Percentiles rank a stretch among this genome's conserved stretches.
These are phyloP conservation scores for Spirogloea muscicola DNA, from an alignment of 139 green algal genomes.

Conservation along the genomic window DNA sequence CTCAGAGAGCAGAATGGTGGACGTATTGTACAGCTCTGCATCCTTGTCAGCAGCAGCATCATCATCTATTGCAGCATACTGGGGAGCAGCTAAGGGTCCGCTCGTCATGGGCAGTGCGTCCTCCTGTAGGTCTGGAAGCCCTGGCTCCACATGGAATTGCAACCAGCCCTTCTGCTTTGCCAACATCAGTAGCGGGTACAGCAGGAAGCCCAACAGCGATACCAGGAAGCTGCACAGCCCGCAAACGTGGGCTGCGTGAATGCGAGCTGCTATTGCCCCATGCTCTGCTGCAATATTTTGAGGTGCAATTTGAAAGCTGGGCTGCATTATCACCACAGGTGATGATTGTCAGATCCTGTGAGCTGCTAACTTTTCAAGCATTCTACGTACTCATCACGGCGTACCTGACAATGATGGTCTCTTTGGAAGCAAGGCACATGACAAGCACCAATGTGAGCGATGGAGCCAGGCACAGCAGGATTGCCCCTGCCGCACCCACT, in stretches of 20 bases:
- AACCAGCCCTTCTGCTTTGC: conserved; percentile 24
- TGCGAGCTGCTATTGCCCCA: background rate
- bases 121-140: no score
- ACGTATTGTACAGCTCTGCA: no score
- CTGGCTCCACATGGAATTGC: no score
- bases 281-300: background rate
- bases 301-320: background rate
- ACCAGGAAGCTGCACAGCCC: conserved; percentile 19
- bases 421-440: conserved; percentile 32
- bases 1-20: no score
- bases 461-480: conserved; percentile 75
- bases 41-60: no score
- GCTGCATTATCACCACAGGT: background rate
- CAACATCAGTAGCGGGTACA: conserved; percentile 69
- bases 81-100: no score
- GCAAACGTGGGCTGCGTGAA: no score
- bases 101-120: no score
- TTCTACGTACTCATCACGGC: background rate
- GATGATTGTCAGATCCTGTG: background rate
- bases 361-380: background rate
- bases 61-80: no score
- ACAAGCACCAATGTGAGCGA: conserved; percentile 61
- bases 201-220: conserved; percentile 53
- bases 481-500: conserved; percentile 66
- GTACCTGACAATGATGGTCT: conserved; percentile 50